A percentile compares a stretch with the other conserved stretches of the same genome.
Evolutionary conservation across 768 basidiomycete species (phyloP).

Genomic region (Myochromella boudieri): DNA sequence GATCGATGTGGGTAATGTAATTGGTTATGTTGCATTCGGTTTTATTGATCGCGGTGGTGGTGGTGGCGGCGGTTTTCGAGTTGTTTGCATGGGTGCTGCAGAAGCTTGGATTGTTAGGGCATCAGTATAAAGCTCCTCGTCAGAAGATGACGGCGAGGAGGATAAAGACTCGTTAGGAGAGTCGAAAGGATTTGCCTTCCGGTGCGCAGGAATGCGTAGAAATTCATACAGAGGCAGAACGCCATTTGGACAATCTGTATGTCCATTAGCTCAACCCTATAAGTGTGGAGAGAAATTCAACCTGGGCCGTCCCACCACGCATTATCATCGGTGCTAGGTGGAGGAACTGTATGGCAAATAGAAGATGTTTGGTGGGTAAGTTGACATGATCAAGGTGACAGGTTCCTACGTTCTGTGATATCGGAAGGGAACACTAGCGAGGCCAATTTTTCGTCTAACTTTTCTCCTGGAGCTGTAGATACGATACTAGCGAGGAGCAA

Average conservation of each 20-base stretch:
- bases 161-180: slow-evolving; percentile 65
- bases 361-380: background rate
- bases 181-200: slow-evolving; percentile 69
- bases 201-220: slow-evolving; percentile 29
- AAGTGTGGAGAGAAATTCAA: slow-evolving; percentile 25
- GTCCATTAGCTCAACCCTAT: slow-evolving; percentile 1
- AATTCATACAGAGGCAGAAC: slow-evolving; percentile 44
- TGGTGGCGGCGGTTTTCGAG: slow-evolving; percentile 42
- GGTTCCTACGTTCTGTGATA: slow-evolving; percentile 42
- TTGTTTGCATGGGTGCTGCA: slow-evolving; percentile 57
- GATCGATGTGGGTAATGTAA: background rate
- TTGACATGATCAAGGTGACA: background rate
- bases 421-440: slow-evolving; percentile 49
- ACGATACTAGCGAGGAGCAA: slow-evolving; percentile 65
- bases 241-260: slow-evolving; percentile 58
- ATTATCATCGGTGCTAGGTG: slow-evolving; percentile 73
- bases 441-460: slow-evolving; percentile 70
- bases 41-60: slow-evolving; percentile 41
- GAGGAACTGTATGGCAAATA: slow-evolving; percentile 61
- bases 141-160: slow-evolving; percentile 78
- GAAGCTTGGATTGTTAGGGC: slow-evolving; percentile 72
- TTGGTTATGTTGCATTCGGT: slow-evolving; percentile 13
- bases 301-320: slow-evolving; percentile 83
- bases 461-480: slow-evolving; percentile 64
- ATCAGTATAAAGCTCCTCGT: slow-evolving; percentile 80